Evolutionary conservation across 345 rosid genomes (phyloP), one percentile per base, ranked within the genome.

Genomic region (Clausena lansium): DNA sequence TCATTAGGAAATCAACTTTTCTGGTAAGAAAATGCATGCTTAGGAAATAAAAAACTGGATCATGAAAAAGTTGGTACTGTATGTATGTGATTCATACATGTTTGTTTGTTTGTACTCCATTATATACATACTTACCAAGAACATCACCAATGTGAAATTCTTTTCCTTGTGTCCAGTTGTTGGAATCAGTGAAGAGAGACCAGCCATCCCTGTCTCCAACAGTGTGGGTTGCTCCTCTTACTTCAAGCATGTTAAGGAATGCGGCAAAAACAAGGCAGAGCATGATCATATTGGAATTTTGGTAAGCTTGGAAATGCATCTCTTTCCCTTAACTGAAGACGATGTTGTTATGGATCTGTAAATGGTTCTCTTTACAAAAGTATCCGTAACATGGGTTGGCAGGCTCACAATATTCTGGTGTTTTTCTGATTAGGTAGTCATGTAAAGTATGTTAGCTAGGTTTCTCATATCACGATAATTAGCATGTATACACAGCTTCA

Each of bases 111-210:
- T 15, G 5, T 41, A 2, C 4, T 78, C n/a, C 38, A 36, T 20
- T 27, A 13, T 35, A 25, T 11, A 36, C 24, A 25, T 11, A 45
- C 24, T 67, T 79, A 83, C 85, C 87, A 36, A 85, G 79, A 83
- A 70, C 66, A 58, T 85, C 87, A 9, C 83, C 81, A 10, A 83
- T 81, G 52, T 78, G 88, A 73, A 88, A 86, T n/a, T 77, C 73
- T 82, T 80, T 86, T 36, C 86, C 84, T 38, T 57, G 77, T 45
- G 83, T 73, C 87, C 89, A 83, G 89, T 81, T 79, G 72, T 78
- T 60, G 80, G 62, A 83, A 8, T 80, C 70, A 22, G 69, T 72
- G 38, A 78, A 4, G 33, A 76, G 74, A 27, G 76, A 79, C 89
- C 89, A 83, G 58, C 85, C 87, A 77, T 72, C 11, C 75, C 73